phyloP scores from a whole-genome alignment of 2,329 filamentous ascomycete species.

The Verticillium dahliae region DNA sequence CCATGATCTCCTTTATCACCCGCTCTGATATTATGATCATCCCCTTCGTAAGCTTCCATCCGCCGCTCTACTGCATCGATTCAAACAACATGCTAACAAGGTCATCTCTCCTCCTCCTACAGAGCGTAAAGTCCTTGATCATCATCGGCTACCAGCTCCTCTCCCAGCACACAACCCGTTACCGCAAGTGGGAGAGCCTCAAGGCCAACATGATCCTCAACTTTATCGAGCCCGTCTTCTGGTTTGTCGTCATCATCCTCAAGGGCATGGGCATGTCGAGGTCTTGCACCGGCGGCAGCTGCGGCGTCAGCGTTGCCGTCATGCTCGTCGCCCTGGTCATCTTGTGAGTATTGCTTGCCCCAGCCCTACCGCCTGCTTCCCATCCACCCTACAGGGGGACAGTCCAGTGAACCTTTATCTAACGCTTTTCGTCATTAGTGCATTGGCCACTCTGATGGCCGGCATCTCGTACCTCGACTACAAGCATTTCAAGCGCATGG shows the following conservation, averaged over 20 bases:
- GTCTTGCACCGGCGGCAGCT: constrained; percentile 6
- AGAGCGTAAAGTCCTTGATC: constrained; percentile 29
- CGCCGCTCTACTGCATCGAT: not conserved
- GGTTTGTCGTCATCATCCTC: constrained; percentile 23
- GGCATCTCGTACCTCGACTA: not conserved
- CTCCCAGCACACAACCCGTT: constrained; percentile 22
- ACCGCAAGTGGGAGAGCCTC: constrained; percentile 27
- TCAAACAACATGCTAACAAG: not conserved
- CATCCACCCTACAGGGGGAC: not conserved
- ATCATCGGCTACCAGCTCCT: constrained; percentile 33
- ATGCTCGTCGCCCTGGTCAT: not conserved
- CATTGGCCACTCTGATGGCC: not conserved
- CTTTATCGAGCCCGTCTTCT: constrained; percentile 33
- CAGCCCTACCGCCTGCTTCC: not conserved
- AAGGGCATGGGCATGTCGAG: constrained; percentile 6
- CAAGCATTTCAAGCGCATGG: not conserved
- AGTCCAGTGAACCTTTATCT: too few relatives aligned
- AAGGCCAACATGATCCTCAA: constrained; percentile 34
- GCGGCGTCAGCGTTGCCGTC: constrained; percentile 3
- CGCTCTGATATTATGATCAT: constrained; percentile 9
- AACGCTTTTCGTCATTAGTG: not conserved
- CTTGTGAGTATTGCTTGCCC: not conserved
- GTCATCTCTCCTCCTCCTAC: not conserved
- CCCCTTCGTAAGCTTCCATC: constrained; percentile 4
- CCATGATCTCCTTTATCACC: constrained; percentile 2